These are phyloP conservation scores for Pogostemon cablin DNA, from an alignment of 257 asterid genomes.

Conservation along the genomic window DNA sequence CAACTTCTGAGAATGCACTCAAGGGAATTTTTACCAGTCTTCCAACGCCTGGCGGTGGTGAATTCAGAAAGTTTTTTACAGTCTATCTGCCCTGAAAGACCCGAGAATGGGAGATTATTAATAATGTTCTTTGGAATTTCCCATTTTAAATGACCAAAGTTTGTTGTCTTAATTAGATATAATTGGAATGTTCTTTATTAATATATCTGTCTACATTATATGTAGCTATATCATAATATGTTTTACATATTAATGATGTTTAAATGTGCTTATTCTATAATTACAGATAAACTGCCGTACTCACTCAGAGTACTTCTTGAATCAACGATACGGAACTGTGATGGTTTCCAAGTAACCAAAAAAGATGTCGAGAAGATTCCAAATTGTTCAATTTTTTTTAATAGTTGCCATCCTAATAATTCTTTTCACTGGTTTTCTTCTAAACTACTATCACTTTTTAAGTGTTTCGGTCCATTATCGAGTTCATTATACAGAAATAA, in stretches of 20 bases:
- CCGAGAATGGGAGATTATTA: conserved; percentile 68
- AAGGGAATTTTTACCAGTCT: conserved; percentile 75
- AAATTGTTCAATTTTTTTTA: too few species aligned
- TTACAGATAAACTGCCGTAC: conserved; percentile 88
- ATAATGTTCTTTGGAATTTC: background rate
- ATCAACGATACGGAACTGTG: conserved; percentile 96
- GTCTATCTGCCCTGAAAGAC: conserved; percentile 85
- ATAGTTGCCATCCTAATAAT: too few species aligned
- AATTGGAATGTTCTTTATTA: background rate
- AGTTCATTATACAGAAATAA: too few species aligned
- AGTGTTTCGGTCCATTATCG: too few species aligned
- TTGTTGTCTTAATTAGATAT: background rate
- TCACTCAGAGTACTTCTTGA: conserved; percentile 90
- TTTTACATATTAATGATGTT: conserved; percentile 7
- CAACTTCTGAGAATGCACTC: conserved; percentile 82
- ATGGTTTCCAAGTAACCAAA: conserved; percentile 86
- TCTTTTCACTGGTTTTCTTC: too few species aligned
- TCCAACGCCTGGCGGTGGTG: conserved; percentile 95
- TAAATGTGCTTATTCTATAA: conserved; percentile 22
- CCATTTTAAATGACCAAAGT: too few species aligned
- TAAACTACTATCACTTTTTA: too few species aligned
- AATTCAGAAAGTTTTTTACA: conserved; percentile 80
- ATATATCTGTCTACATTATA: conserved; percentile 7
- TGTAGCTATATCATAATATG: conserved; percentile 9
- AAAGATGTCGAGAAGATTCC: conserved; percentile 83